phyloP scores from a whole-genome alignment of 192 early-diverging fungal genomes.

The Fimicolochytrium jonesii region DNA sequence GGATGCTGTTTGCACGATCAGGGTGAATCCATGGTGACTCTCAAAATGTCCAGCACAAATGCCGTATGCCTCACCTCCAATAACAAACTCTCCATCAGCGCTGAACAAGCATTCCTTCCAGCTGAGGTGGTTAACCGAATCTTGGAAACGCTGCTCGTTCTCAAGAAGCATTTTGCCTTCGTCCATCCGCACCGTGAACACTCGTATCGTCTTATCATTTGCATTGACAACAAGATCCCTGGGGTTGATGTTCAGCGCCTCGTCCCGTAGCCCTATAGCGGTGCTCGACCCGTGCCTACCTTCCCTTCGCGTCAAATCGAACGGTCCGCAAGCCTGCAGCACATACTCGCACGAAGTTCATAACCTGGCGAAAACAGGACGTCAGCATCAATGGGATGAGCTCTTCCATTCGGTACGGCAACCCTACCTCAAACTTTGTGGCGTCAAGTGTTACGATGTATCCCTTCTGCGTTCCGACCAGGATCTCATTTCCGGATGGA shows the following conservation, averaged over 20 bases:
- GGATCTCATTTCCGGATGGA: constrained; percentile 47
- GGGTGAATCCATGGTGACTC: neutral
- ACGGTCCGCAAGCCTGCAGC: constrained; percentile 55
- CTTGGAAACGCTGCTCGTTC: constrained; percentile 70
- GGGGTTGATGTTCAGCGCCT: neutral
- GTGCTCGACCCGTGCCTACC: constrained; percentile 34
- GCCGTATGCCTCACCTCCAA: constrained; percentile 59
- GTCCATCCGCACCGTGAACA: constrained; percentile 45
- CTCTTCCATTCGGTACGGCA: neutral
- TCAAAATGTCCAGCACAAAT: neutral
- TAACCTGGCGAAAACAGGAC: neutral
- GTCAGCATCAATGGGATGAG: neutral
- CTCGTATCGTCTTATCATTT: constrained; percentile 73
- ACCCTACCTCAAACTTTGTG: neutral
- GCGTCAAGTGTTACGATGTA: constrained; percentile 56
- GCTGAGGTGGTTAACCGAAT: constrained; percentile 83
- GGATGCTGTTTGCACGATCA: constrained; percentile 58
- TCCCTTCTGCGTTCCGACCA: constrained; percentile 67
- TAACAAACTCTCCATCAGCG: constrained; percentile 84
- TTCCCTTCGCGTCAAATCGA: constrained; percentile 61
- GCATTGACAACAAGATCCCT: constrained; percentile 78
- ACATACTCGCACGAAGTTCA: constrained; percentile 13
- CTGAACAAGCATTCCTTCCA: constrained; percentile 90
- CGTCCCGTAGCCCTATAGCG: neutral
- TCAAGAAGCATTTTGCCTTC: constrained; percentile 19